These are phyloP conservation scores for Globisporangium recalcitrans DNA, from an alignment of 352 stramenopile genomes.

Conservation along the genomic window DNA sequence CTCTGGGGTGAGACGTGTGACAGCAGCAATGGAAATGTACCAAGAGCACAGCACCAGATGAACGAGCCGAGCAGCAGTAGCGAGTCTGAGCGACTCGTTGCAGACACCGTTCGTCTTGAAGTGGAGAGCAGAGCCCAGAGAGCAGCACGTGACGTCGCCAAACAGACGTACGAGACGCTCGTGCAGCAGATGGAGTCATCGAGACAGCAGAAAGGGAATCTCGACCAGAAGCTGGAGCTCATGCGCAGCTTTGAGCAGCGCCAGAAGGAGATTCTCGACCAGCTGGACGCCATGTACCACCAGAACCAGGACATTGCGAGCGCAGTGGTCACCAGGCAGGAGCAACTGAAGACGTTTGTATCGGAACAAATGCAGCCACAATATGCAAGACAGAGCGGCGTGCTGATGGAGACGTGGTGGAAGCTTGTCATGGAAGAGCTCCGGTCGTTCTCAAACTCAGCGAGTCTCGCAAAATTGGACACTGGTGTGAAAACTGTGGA, in stretches of 20 bases:
- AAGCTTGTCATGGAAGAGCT: slow-evolving; percentile 27
- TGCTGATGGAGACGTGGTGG: slow-evolving; percentile 12
- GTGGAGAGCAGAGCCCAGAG: slow-evolving; percentile 23
- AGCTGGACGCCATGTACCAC: slow-evolving; percentile 24
- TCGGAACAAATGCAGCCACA: slow-evolving; percentile 6
- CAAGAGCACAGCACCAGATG: neutral
- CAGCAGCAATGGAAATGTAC: neutral
- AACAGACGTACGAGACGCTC: slow-evolving; percentile 17
- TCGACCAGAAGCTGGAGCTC: slow-evolving; percentile 37
- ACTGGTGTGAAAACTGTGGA: slow-evolving; percentile 13
- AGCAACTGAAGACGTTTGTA: slow-evolving; percentile 15
- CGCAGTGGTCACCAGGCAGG: slow-evolving; percentile 23
- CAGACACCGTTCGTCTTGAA: slow-evolving; percentile 26
- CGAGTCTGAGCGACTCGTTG: slow-evolving; percentile 6
- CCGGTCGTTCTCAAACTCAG: slow-evolving; percentile 19
- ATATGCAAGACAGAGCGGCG: slow-evolving; percentile 12
- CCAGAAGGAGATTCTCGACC: slow-evolving; percentile 29
- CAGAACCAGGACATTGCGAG: slow-evolving; percentile 26
- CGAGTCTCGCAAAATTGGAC: slow-evolving; percentile 17
- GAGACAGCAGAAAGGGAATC: slow-evolving; percentile 26
- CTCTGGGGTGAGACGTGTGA: slow-evolving; percentile 15
- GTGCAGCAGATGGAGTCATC: slow-evolving; percentile 18
- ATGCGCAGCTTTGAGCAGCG: slow-evolving; percentile 39
- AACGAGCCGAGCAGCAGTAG: neutral
- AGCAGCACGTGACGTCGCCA: slow-evolving; percentile 17